These are phyloP conservation scores for Tardiomyces depauwii DNA, from an alignment of 1,139 yeast species.

Conservation along the genomic window DNA sequence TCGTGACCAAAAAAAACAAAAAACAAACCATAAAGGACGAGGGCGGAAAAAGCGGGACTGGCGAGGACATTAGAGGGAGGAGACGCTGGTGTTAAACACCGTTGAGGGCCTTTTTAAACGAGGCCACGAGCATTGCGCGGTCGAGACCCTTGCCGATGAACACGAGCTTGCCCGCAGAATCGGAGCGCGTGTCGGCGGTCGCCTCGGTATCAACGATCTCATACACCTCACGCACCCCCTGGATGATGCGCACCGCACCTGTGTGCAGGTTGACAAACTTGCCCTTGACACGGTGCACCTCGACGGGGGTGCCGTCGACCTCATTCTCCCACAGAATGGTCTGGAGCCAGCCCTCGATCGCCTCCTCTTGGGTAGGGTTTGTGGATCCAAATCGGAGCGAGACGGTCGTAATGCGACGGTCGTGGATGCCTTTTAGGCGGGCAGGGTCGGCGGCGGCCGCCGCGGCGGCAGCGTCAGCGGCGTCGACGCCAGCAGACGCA, in stretches of 20 bases:
- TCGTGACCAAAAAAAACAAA: too few species aligned
- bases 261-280: conserved; percentile 33
- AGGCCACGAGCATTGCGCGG: not conserved
- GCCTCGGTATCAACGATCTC: conserved; percentile 53
- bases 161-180: conserved; percentile 46
- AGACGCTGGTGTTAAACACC: too few species aligned
- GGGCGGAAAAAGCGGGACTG: too few species aligned
- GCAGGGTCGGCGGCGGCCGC: conserved; percentile 1
- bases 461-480: too few species aligned
- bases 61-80: too few species aligned
- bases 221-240: conserved; percentile 88
- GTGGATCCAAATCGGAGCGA: conserved; percentile 43
- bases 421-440: conserved; percentile 8
- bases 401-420: conserved; percentile 48
- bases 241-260: conserved; percentile 47
- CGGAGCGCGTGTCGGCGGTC: conserved; percentile 25
- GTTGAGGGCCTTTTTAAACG: not conserved
- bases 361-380: conserved; percentile 24
- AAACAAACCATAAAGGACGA: too few species aligned
- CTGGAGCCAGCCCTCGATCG: conserved; percentile 53
- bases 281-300: conserved; percentile 80
- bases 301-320: conserved; percentile 32
- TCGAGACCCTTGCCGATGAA: conserved; percentile 47
- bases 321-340: conserved; percentile 54
- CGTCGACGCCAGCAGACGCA: not conserved